A percentile compares a stretch with the other conserved stretches of the same genome.
Conservation (phyloP, 108 stramenopile genomes). For the Chaetoceros tenuissimus region DNA sequence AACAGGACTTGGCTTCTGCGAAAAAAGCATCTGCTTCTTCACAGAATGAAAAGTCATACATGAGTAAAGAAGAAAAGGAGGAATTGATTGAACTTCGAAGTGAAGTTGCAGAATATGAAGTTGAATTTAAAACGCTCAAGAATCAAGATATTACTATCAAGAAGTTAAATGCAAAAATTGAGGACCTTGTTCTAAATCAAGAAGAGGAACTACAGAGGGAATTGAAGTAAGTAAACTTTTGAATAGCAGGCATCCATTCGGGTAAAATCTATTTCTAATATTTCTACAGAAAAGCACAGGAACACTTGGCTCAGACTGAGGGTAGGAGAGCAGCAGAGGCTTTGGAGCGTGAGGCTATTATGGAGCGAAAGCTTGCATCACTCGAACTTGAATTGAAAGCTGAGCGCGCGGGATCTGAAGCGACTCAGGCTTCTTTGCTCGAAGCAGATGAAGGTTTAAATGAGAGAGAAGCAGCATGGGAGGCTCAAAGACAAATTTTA, state of each 20-base stretch:
- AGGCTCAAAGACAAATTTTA: slow-evolving; percentile 75
- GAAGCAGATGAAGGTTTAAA: slow-evolving; percentile 72
- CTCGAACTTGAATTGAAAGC: slow-evolving; percentile 77
- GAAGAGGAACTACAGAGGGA: slow-evolving; percentile 58
- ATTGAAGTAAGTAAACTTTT: slow-evolving; percentile 29
- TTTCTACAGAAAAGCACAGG: slow-evolving; percentile 37
- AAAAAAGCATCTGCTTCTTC: slow-evolving; percentile 1
- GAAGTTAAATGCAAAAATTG: slow-evolving; percentile 73
- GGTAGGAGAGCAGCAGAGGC: slow-evolving; percentile 78
- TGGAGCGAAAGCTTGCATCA: slow-evolving; percentile 57
- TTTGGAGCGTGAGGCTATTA: slow-evolving; percentile 76
- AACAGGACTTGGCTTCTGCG: slow-evolving; percentile 6
- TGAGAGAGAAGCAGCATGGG: slow-evolving; percentile 83
- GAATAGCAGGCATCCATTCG: neutral
- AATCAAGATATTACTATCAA: slow-evolving; percentile 91
- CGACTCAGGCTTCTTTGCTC: slow-evolving; percentile 61
- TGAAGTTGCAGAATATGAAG: slow-evolving; percentile 87
- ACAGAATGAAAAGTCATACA: neutral
- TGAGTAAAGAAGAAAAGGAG: slow-evolving; percentile 51
- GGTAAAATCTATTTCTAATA: neutral
- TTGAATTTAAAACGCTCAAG: slow-evolving; percentile 79
- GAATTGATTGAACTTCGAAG: slow-evolving; percentile 69
- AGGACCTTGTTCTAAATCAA: slow-evolving; percentile 48
- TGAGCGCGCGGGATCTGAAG: slow-evolving; percentile 75
- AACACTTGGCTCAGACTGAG: slow-evolving; percentile 74